Conservation (phyloP, 108 stramenopile species). For the Skeletonema tropicum region DNA sequence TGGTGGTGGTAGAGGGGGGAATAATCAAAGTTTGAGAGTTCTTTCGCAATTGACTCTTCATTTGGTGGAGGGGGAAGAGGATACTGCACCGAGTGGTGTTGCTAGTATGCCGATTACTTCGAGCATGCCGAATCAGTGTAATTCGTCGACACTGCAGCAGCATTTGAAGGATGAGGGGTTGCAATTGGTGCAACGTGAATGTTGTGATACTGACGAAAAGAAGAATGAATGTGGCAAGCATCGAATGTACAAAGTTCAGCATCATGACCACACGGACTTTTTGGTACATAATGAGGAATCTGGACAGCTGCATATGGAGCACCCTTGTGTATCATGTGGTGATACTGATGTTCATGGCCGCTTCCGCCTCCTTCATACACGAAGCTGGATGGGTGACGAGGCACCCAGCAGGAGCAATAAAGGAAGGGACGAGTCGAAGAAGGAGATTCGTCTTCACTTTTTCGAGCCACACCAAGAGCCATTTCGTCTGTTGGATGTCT, state of each 20-base stretch:
- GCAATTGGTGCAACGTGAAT: constrained; percentile 7
- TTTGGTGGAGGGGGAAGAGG: constrained; percentile 12
- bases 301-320: constrained; percentile 56
- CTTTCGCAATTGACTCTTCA: constrained; percentile 31
- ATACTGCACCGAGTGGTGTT: neutral
- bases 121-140: constrained; percentile 45
- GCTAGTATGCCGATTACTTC: constrained; percentile 25
- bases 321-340: constrained; percentile 51
- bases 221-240: constrained; percentile 9
- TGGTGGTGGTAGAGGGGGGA: neutral
- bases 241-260: constrained; percentile 37
- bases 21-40: constrained; percentile 19
- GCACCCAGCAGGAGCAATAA: neutral
- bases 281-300: constrained; percentile 47
- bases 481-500: constrained; percentile 42
- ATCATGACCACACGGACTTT: constrained; percentile 57
- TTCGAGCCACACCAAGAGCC: constrained; percentile 38
- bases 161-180: constrained; percentile 32
- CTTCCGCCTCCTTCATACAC: constrained; percentile 34
- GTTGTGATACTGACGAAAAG: constrained; percentile 2
- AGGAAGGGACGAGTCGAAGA: neutral
- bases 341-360: constrained; percentile 55
- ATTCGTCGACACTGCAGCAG: constrained; percentile 10
- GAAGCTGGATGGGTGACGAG: constrained; percentile 42
- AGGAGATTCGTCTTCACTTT: constrained; percentile 44